Evolutionary conservation across 495 filamentous ascomycete genomes (phyloP), one percentile per base, ranked within the genome.

Genomic region (Ascobolus immersus): DNA sequence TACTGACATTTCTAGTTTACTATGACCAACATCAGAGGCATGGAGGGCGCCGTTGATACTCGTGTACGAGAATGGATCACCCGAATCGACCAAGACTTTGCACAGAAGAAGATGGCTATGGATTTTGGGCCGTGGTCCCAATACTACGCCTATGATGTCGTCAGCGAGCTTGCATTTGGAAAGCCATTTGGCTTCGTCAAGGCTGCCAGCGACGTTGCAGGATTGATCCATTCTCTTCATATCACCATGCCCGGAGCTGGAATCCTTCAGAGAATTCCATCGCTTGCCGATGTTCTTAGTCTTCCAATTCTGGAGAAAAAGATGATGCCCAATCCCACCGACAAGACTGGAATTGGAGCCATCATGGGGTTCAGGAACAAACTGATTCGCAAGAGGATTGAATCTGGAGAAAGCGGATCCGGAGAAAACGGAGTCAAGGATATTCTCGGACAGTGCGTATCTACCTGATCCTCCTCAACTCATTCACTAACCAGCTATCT

Each of bases 101-200:
- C n/a, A n/a, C n/a, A 39, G 12, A 35, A 40, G 10, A 42, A 43
- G 17, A 28, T 39, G 1, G 41, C 49, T 21, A 53, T 62, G n/a
- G 54, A 65, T 42, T 48, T 66, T 5, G 60, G 58, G 10, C 50
- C 52, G 33, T 65, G 58, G 46, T 46, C 64, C 28, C 59, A 65
- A 43, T 66, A 54, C 35, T 65, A 62, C 39, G 59, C 64, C 3
- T 65, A 64, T 44, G 62, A 72, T 45, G 63, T 69, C 8, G 52
- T 69, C 5, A 62, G 62, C 17, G 64, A 69, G 44, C 58, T 76
- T 10, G 70, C 69, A 0, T 77, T 70, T 39, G 63, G 60, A 32
- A 53, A 65, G n/a, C 59, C 54, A 4, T 68, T 71, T 39, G 71
- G 71, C 1, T 76, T 76, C 41, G 41, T 77, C 2, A 55, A 57